A percentile compares a stretch with the other conserved stretches of the same genome.
phyloP scores from a whole-genome alignment of 805 yeast genomes.

The Lipomyces chichibuensis region DNA sequence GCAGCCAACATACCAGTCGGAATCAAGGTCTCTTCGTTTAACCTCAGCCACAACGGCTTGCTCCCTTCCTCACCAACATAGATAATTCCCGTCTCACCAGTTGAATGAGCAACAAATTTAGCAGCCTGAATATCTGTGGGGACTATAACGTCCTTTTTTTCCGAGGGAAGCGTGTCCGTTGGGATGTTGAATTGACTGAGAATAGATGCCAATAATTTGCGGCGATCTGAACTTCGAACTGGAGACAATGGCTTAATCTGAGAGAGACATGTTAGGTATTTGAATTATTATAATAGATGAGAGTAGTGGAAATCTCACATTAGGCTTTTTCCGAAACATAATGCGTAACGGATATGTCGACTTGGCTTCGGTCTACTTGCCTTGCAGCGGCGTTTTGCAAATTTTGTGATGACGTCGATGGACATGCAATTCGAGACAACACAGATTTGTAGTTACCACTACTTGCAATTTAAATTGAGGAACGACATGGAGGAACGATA shows the following conservation, averaged over 20 bases:
- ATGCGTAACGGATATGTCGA: not conserved
- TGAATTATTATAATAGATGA: not conserved
- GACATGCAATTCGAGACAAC: not conserved
- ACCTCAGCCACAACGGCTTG: conserved; percentile 74
- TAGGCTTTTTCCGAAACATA: conserved; percentile 61
- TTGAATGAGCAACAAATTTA: conserved; percentile 55
- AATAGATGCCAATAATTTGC: conserved; percentile 54
- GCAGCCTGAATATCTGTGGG: conserved; percentile 66
- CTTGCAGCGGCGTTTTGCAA: not conserved
- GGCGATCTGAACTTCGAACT: conserved; percentile 79
- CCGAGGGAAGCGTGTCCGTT: conserved; percentile 46
- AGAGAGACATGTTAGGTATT: not conserved
- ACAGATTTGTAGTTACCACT: too few relatives aligned
- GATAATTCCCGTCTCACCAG: conserved; percentile 59
- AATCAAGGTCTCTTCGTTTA: conserved; percentile 45
- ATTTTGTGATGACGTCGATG: not conserved
- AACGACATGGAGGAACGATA: not conserved
- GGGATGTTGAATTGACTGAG: conserved; percentile 49
- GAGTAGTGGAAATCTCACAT: conserved; percentile 38
- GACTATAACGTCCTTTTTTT: conserved; percentile 49
- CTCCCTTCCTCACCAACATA: conserved; percentile 59
- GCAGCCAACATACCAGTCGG: conserved; percentile 56
- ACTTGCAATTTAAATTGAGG: not conserved
- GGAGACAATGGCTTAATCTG: conserved; percentile 74
- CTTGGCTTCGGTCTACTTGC: not conserved